A percentile compares a stretch with the other conserved stretches of the same genome.
These are phyloP conservation scores for Diaporthe caulivora DNA, from an alignment of 2,329 filamentous ascomycete genomes.

Conservation along the genomic window DNA sequence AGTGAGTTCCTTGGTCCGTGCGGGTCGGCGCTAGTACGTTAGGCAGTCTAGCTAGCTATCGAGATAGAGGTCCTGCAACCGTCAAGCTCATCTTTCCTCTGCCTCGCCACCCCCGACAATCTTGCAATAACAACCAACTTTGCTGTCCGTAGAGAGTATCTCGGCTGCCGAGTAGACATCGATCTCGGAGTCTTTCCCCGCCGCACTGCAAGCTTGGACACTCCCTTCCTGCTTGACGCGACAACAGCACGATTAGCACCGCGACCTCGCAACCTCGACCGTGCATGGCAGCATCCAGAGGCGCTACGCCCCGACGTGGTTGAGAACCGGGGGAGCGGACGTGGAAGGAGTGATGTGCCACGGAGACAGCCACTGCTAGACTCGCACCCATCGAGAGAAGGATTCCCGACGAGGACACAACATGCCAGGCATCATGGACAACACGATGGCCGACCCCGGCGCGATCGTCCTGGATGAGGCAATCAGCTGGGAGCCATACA, in stretches of 20 bases:
- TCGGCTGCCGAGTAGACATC: not conserved
- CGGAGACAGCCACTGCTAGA: not conserved
- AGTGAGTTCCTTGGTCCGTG: conserved; percentile 22
- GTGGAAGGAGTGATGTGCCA: not conserved
- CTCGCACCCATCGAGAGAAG: not conserved
- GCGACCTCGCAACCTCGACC: conserved; percentile 11
- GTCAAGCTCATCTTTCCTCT: conserved; percentile 5
- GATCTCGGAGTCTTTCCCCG: not conserved
- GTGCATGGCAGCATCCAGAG: conserved; percentile 37
- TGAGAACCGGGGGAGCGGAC: conserved; percentile 31
- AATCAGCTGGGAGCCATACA: conserved; percentile 51
- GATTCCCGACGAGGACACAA: conserved; percentile 1
- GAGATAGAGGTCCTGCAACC: not conserved
- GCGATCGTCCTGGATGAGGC: conserved; percentile 36
- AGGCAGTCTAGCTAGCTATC: not conserved
- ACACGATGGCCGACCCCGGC: conserved; percentile 33
- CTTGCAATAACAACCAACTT: not conserved
- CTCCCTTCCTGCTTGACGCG: conserved; percentile 4
- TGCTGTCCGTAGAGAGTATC: not conserved
- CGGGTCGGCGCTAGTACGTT: conserved; percentile 12
- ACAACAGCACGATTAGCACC: not conserved
- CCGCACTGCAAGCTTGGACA: not conserved
- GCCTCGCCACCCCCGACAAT: not conserved
- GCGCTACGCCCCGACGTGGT: conserved; percentile 29
- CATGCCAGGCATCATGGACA: conserved; percentile 47